A percentile compares a stretch with the other conserved stretches of the same genome.
phyloP scores from a whole-genome alignment of 306 rosid genomes.

The Quercus wislizeni region DNA sequence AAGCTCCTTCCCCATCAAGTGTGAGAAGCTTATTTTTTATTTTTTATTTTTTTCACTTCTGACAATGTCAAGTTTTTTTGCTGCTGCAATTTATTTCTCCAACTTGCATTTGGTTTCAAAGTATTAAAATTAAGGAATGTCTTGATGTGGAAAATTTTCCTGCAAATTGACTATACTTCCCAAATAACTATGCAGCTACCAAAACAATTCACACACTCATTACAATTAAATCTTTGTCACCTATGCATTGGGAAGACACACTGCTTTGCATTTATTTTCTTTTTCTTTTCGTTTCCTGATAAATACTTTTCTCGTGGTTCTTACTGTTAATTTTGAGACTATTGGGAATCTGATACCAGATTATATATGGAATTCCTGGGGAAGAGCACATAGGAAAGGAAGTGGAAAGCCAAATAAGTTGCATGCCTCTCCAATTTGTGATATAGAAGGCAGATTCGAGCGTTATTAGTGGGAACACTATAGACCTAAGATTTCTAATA shows the following conservation, averaged over 20 bases:
- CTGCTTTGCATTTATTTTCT: neutral
- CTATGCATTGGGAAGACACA: neutral
- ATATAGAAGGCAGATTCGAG: neutral
- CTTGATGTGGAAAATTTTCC: neutral
- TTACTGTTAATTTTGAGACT: neutral
- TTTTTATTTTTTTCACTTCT: neutral
- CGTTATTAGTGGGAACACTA: conserved; percentile 1
- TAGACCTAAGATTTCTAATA: neutral
- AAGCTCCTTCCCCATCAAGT: neutral
- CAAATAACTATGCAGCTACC: neutral
- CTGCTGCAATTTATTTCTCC: neutral
- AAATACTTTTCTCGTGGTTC: neutral
- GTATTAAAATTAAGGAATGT: neutral
- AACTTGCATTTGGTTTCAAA: conserved; percentile 3
- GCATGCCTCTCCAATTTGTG: neutral
- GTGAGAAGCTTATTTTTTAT: neutral
- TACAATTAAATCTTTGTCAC: neutral
- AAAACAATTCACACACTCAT: neutral
- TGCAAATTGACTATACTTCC: neutral
- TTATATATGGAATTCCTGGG: neutral
- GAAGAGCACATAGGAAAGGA: neutral
- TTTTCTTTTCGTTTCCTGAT: neutral
- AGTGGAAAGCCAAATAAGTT: neutral
- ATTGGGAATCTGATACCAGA: conserved; percentile 1
- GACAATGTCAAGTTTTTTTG: neutral